phyloP scores from a whole-genome alignment of 345 rosid species.

The Sisymbrium irio region DNA sequence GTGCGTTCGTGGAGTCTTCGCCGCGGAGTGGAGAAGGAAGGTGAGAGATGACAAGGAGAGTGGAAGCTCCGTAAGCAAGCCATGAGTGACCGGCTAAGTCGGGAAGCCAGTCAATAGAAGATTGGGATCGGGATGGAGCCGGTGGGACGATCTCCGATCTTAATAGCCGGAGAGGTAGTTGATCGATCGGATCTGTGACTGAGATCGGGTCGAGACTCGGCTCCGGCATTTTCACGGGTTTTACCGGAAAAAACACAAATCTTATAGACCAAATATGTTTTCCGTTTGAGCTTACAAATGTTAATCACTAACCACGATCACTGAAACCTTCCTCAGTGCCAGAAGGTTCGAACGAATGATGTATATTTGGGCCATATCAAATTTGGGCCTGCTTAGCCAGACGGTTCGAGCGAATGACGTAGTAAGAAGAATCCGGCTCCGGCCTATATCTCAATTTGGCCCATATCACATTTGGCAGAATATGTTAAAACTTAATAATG shows the following conservation, averaged over 20 bases:
- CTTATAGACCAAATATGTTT: background rate
- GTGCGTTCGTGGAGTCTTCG: constrained; percentile 54
- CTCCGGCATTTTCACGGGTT: constrained; percentile 44
- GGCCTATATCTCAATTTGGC: no score
- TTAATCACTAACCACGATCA: background rate
- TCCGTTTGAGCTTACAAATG: background rate
- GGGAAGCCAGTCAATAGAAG: constrained; percentile 81
- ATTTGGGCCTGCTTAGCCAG: no score
- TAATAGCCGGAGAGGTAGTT: constrained; percentile 57
- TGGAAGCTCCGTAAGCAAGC: constrained; percentile 90
- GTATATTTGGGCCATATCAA: no score
- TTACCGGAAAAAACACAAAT: constrained; percentile 27
- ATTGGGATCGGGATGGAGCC: constrained; percentile 60
- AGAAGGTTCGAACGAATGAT: background rate
- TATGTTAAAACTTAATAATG: no score
- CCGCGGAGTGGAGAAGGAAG: constrained; percentile 78
- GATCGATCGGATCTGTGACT: constrained; percentile 47
- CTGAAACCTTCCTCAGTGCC: background rate
- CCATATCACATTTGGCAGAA: no score
- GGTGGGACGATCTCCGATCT: constrained; percentile 68
- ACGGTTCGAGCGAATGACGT: no score
- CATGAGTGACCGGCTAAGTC: constrained; percentile 87
- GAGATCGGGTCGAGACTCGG: constrained; percentile 33
- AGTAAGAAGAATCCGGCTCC: no score
- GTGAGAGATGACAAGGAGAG: constrained; percentile 83